Evolutionary conservation across 116 monocot genomes (phyloP), one percentile per base, ranked within the genome.

Genomic region (Cymodocea nodosa): DNA sequence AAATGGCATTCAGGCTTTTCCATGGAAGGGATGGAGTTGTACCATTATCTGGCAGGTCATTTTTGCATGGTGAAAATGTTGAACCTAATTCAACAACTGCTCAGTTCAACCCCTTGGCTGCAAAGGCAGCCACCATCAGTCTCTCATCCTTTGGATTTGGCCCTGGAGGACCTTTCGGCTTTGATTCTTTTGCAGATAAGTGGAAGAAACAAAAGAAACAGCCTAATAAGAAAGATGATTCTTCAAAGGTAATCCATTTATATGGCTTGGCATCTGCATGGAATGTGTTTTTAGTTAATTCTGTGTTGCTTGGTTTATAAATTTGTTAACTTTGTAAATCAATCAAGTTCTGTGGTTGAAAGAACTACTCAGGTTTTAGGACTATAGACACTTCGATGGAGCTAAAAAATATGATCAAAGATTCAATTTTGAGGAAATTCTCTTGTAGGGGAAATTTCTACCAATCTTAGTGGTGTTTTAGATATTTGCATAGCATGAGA

Each of bases 21-120:
- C 92, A 92, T 75, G 92, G 92, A 4, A 73, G 24, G 7, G 80
- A 87, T 81, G 92, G 92, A 48, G 85, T 92, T 53, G 87, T 92
- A 15, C 92, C 92, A 5, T 84, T 92, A 53, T 82, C 86, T 34
- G 74, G 78, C 23, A 75, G 75, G 60, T 60, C 73, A 50, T 66
- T 60, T 49, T 15, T 74, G 35, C 39, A 12, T 35, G 13, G 56
- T 56, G 78, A 79, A 68, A 64, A 63, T 73, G 55, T 66, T 40
- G 67, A 70, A 24, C 57, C 68, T n/a, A 62, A 70, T 16, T 51
- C 62, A 36, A 35, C 64, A 44, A 56, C 56, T 6, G 76, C 69
- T 50, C 67, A 67, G 62, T 87, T 92, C 66, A 86, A 92, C 65
- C 85, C 92, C 6, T 71, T 92, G 49, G 92, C 83, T 36, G 84